Conservation (phyloP, 2,329 filamentous ascomycete species). For the Colletotrichum destructivum region DNA sequence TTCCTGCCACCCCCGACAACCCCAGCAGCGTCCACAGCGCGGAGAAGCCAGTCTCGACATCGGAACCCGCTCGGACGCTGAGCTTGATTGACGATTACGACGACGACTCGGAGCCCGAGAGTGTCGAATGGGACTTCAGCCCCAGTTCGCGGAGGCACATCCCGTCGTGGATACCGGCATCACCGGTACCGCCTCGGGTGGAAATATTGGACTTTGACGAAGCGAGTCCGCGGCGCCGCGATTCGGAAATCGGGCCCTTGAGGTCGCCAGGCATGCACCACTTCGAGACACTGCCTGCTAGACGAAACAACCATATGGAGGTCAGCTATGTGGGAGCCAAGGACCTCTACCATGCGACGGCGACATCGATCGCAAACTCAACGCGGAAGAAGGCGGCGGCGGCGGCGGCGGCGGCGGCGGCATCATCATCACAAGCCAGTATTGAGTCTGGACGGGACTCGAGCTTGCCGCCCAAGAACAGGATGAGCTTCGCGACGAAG, state of each 20-base stretch:
- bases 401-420: no score
- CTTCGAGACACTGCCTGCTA: slow-evolving; percentile 42
- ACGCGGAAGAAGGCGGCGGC: slow-evolving; percentile 2
- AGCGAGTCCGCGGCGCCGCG: slow-evolving; percentile 35
- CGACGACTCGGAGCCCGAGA: slow-evolving; percentile 36
- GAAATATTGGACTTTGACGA: slow-evolving; percentile 35
- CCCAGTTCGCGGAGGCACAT: slow-evolving; percentile 27
- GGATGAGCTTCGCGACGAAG: slow-evolving; percentile 39
- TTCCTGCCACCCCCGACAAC: slow-evolving; percentile 17
- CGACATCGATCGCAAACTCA: slow-evolving; percentile 44
- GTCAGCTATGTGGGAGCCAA: slow-evolving; percentile 40
- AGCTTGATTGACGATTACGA: slow-evolving; percentile 34
- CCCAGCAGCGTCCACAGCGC: slow-evolving; percentile 20
- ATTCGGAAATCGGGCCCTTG: slow-evolving; percentile 35
- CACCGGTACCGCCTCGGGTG: slow-evolving; percentile 36
- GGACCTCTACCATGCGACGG: slow-evolving; percentile 48
- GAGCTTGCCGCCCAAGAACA: slow-evolving; percentile 16
- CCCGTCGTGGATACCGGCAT: slow-evolving; percentile 39
- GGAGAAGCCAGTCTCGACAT: slow-evolving; percentile 4
- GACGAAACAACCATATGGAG: slow-evolving; percentile 42
- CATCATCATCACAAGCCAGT: slow-evolving; percentile 8
- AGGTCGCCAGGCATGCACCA: slow-evolving; percentile 43
- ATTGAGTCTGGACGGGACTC: slow-evolving; percentile 20
- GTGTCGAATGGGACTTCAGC: slow-evolving; percentile 36
- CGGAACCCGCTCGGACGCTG: slow-evolving; percentile 39